Percentiles rank a stretch among this genome's conserved stretches.
Evolutionary conservation across 495 filamentous ascomycete genomes (phyloP).

Genomic region (Podospora comata): DNA sequence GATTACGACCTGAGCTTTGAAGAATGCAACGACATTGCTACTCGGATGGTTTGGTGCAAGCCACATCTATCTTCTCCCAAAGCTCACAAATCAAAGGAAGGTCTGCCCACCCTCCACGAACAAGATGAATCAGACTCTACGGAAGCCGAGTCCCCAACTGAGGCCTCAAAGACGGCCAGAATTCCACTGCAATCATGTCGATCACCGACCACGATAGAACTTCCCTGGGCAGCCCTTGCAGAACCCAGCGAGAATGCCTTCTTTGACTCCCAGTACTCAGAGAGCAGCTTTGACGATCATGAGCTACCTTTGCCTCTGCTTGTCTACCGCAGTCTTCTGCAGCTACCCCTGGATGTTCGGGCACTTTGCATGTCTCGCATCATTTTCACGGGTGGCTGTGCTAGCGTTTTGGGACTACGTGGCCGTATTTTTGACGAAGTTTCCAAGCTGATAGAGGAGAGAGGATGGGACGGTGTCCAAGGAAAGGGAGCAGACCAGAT

Average conservation of each 20-base stretch:
- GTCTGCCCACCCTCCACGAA: constrained; percentile 47
- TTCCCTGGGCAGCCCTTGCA: constrained; percentile 67
- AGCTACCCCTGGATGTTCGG: constrained; percentile 76
- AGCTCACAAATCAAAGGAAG: constrained; percentile 25
- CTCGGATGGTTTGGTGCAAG: constrained; percentile 74
- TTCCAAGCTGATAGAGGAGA: constrained; percentile 53
- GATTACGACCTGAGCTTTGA: constrained; percentile 56
- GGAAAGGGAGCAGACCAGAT: constrained; percentile 60
- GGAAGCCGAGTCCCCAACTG: constrained; percentile 14
- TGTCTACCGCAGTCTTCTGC: constrained; percentile 70
- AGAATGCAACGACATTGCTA: constrained; percentile 72
- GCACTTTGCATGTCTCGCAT: constrained; percentile 86
- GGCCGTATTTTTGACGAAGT: constrained; percentile 77
- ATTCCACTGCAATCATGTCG: constrained; percentile 50
- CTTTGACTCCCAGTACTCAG: constrained; percentile 53
- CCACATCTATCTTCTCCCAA: constrained; percentile 20
- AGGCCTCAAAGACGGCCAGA: constrained; percentile 9
- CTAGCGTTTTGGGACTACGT: constrained; percentile 77
- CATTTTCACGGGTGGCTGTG: constrained; percentile 78
- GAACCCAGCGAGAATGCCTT: constrained; percentile 73
- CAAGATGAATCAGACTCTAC: constrained; percentile 40
- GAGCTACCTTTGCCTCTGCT: constrained; percentile 72
- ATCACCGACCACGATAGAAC: constrained; percentile 49
- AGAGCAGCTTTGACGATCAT: constrained; percentile 70
- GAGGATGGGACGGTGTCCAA: constrained; percentile 74